These are phyloP conservation scores for Cudoniella acicularis DNA, from an alignment of 495 filamentous ascomycete species.

Conservation along the genomic window DNA sequence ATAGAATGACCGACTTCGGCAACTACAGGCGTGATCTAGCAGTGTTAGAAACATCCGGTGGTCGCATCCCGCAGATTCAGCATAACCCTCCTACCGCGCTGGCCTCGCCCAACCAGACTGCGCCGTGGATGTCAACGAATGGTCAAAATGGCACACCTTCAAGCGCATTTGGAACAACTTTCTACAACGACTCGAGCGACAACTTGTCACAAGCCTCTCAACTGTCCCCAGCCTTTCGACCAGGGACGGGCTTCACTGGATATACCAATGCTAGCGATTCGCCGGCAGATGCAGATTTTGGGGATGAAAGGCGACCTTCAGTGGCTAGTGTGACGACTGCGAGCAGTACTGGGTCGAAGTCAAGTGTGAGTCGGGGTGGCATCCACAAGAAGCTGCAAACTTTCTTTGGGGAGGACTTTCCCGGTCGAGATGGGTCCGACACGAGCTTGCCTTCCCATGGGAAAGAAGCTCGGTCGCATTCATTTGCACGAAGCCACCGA, in stretches of 20 bases:
- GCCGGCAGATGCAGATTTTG: slow-evolving; percentile 58
- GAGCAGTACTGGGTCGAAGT: slow-evolving; percentile 86
- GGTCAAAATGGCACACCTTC: slow-evolving; percentile 29
- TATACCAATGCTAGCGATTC: slow-evolving; percentile 57
- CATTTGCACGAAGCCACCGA: slow-evolving; percentile 53
- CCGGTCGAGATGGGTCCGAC: slow-evolving; percentile 65
- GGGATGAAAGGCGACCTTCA: slow-evolving; percentile 81
- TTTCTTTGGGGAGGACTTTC: slow-evolving; percentile 85
- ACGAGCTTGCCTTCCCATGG: slow-evolving; percentile 56
- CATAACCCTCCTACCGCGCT: slow-evolving; percentile 49
- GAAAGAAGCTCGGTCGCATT: slow-evolving; percentile 51
- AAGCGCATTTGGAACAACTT: slow-evolving; percentile 38
- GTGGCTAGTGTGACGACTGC: slow-evolving; percentile 79
- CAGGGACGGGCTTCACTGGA: slow-evolving; percentile 53
- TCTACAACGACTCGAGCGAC: slow-evolving; percentile 66
- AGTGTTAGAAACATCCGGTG: slow-evolving; percentile 57
- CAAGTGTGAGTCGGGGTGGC: slow-evolving; percentile 61
- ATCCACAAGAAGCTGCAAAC: slow-evolving; percentile 74
- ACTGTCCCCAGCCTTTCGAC: slow-evolving; percentile 64
- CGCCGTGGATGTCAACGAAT: slow-evolving; percentile 45
- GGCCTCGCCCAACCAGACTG: slow-evolving; percentile 41
- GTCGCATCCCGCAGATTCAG: slow-evolving; percentile 48
- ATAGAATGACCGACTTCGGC: slow-evolving; percentile 52
- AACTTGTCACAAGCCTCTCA: slow-evolving; percentile 53
- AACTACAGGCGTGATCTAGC: slow-evolving; percentile 70